phyloP scores from a whole-genome alignment of 2,329 filamentous ascomycete species.

The Microcera coccophila region DNA sequence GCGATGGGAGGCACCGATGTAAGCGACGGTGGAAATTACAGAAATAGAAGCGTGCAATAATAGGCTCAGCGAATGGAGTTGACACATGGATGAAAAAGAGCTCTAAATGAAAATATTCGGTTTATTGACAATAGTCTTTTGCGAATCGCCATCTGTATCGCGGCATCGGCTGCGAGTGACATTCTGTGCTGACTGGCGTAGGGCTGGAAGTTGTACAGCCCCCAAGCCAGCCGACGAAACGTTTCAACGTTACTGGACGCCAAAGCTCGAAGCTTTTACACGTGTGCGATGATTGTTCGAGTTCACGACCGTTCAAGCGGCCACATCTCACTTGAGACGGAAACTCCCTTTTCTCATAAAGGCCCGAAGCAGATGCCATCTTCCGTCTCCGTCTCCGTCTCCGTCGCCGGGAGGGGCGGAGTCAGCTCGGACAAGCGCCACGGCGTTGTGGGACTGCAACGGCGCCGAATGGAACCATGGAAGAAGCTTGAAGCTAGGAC shows the following conservation, averaged over 20 bases:
- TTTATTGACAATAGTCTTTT: conserved; percentile 7
- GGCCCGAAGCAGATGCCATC: neutral
- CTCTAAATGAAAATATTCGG: conserved; percentile 22
- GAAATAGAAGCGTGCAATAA: conserved; percentile 17
- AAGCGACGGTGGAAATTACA: conserved; percentile 14
- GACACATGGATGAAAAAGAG: conserved; percentile 14
- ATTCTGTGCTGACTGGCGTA: conserved; percentile 9
- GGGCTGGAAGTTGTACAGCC: conserved; percentile 4
- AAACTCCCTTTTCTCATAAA: neutral
- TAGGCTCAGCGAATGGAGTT: conserved; percentile 8
- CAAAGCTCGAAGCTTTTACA: too few relatives aligned
- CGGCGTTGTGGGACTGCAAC: conserved; percentile 13
- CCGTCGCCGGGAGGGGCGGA: conserved; percentile 13
- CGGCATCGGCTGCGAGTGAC: conserved; percentile 2
- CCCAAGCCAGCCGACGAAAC: neutral
- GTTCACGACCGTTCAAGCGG: neutral
- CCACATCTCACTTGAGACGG: neutral
- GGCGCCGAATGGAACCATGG: conserved; percentile 1
- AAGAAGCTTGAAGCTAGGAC: neutral
- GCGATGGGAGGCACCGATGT: conserved; percentile 50
- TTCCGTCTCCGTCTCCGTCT: neutral
- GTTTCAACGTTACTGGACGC: neutral
- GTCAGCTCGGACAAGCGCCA: conserved; percentile 13
- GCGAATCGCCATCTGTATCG: neutral
- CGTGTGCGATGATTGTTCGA: too few relatives aligned